Percentiles rank a stretch among this genome's conserved stretches.
Evolutionary conservation across 768 basidiomycete genomes (phyloP).

Genomic region (Lanmaoa pseudosensibilis): DNA sequence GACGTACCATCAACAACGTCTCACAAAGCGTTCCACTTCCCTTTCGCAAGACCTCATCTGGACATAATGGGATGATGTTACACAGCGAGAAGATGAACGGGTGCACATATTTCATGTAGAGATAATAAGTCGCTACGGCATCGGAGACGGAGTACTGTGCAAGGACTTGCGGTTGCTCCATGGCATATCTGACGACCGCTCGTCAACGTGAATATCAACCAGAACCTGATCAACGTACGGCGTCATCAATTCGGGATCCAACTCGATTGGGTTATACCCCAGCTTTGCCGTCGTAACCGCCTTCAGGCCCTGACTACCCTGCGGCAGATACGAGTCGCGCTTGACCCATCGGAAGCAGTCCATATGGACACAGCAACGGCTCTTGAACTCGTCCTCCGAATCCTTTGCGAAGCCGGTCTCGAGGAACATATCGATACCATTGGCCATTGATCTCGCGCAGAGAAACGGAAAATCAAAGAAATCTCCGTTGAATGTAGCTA

Average conservation of each 20-base stretch:
- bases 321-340: slow-evolving; percentile 96
- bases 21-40: slow-evolving; percentile 97
- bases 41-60: slow-evolving; percentile 95
- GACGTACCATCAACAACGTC: slow-evolving; percentile 90
- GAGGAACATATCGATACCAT: slow-evolving; percentile 95
- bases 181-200: slow-evolving; percentile 68
- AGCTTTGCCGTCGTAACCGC: slow-evolving; percentile 96
- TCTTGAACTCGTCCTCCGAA: slow-evolving; percentile 93
- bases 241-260: slow-evolving; percentile 99
- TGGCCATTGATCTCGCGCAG: slow-evolving; percentile 75
- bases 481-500: slow-evolving; percentile 98
- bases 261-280: slow-evolving; percentile 94
- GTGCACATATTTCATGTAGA: slow-evolving; percentile 99
- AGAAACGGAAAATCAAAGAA: slow-evolving; percentile 99
- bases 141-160: slow-evolving; percentile 99
- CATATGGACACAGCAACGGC: slow-evolving; percentile 92
- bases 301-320: slow-evolving; percentile 97
- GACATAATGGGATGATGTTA: slow-evolving; percentile 96
- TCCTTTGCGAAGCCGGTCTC: slow-evolving; percentile 94
- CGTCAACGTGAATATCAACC: background rate
- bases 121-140: slow-evolving; percentile 99
- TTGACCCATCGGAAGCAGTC: slow-evolving; percentile 99
- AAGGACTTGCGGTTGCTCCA: slow-evolving; percentile 91
- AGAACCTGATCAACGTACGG: slow-evolving; percentile 60
- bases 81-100: slow-evolving; percentile 99